phyloP scores from a whole-genome alignment of 306 rosid genomes.

The Prunus mira region DNA sequence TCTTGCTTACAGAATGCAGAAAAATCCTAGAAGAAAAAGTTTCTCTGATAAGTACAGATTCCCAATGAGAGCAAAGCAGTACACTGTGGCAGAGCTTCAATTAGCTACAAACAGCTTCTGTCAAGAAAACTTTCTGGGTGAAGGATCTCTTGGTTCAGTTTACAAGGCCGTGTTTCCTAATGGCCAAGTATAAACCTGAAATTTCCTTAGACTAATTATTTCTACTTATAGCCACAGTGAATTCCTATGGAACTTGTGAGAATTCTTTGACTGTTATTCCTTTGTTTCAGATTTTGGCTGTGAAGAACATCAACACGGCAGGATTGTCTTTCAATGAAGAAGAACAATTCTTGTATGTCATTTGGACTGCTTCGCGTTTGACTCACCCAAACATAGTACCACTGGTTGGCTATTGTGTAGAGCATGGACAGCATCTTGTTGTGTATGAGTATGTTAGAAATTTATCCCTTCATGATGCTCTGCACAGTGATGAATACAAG shows the following conservation, averaged over 20 bases:
- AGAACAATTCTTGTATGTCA: conserved; percentile 75
- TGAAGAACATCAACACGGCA: conserved; percentile 68
- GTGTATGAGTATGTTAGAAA: conserved; percentile 64
- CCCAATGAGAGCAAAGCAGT: conserved; percentile 56
- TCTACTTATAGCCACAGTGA: conserved; percentile 6
- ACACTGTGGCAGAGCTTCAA: conserved; percentile 73
- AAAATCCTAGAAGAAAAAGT: conserved; percentile 52
- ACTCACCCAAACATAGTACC: conserved; percentile 80
- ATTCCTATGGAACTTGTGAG: conserved; percentile 9
- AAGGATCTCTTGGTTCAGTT: conserved; percentile 88
- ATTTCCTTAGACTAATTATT: background rate
- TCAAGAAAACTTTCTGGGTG: conserved; percentile 68
- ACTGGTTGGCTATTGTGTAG: conserved; percentile 74
- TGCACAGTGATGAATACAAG: conserved; percentile 56
- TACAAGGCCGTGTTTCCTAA: conserved; percentile 81
- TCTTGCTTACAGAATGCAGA: conserved; percentile 45
- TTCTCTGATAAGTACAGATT: conserved; percentile 53
- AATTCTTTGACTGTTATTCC: conserved; percentile 5
- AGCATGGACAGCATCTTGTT: conserved; percentile 84
- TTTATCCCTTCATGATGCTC: conserved; percentile 62
- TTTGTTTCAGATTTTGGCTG: conserved; percentile 56
- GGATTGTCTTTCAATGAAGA: conserved; percentile 66
- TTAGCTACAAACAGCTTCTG: conserved; percentile 70
- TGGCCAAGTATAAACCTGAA: conserved; percentile 55
- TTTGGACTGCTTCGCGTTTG: conserved; percentile 69